phyloP scores from a whole-genome alignment of 2,329 filamentous ascomycete species.

The Neoarthrinium moseri region DNA sequence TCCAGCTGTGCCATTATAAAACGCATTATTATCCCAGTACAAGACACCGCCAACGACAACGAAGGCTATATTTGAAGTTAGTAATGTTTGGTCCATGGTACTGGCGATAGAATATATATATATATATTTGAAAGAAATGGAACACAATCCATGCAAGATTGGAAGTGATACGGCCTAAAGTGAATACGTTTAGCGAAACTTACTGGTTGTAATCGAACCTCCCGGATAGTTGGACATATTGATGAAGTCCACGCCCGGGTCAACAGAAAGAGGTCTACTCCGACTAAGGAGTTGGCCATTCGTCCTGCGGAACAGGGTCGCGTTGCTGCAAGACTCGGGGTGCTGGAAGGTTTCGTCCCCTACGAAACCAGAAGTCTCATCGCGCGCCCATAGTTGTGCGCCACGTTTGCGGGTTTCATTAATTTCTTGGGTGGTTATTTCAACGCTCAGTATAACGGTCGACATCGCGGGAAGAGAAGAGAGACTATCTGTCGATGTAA shows the following conservation, averaged over 20 bases:
- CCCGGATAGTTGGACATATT: conserved; percentile 4
- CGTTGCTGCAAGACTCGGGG: conserved; percentile 2
- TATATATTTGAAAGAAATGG: not conserved
- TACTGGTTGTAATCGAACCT: conserved; percentile 1
- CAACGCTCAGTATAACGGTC: conserved; percentile 6
- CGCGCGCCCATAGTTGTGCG: not conserved
- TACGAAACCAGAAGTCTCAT: conserved; percentile 7
- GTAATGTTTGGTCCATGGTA: no score
- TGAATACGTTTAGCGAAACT: not conserved
- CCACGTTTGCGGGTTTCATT: not conserved
- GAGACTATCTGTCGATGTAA: not conserved
- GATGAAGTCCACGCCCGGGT: conserved; percentile 5
- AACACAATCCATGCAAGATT: not conserved
- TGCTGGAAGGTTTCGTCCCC: conserved; percentile 4
- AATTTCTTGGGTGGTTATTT: not conserved
- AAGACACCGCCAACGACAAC: not conserved
- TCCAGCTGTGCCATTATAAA: conserved; percentile 7
- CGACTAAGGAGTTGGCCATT: not conserved
- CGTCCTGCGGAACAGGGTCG: not conserved
- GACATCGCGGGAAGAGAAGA: not conserved
- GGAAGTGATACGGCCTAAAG: not conserved
- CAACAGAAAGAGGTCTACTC: conserved; percentile 5
- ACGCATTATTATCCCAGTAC: conserved; percentile 6
- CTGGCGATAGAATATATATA: not conserved
- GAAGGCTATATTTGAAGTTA: conserved; percentile 1